A percentile compares a stretch with the other conserved stretches of the same genome.
These are phyloP conservation scores for Drechslera avenae DNA, from an alignment of 2,329 filamentous ascomycete species.

Conservation along the genomic window DNA sequence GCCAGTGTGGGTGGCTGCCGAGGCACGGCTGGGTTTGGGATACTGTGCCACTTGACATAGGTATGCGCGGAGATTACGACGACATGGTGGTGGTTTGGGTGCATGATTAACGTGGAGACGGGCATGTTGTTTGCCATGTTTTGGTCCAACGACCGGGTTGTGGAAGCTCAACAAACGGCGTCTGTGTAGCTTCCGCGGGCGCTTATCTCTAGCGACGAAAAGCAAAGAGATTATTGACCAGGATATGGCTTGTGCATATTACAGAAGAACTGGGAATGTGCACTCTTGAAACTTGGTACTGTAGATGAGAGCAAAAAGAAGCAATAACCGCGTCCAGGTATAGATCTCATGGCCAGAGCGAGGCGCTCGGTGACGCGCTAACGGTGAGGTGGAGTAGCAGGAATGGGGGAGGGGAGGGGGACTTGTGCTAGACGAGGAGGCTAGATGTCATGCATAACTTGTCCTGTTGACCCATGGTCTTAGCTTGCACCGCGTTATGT, in stretches of 20 bases:
- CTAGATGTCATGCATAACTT: no score
- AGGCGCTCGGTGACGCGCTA: background rate
- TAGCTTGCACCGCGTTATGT: background rate
- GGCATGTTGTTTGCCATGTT: background rate
- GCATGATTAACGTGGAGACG: background rate
- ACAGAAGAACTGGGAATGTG: background rate
- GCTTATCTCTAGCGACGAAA: background rate
- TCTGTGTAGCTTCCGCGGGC: slow-evolving; percentile 4
- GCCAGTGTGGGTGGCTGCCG: no score
- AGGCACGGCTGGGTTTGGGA: no score
- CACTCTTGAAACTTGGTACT: slow-evolving; percentile 1
- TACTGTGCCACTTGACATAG: background rate
- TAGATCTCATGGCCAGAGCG: background rate
- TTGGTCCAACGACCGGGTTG: background rate
- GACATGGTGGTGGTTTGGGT: background rate
- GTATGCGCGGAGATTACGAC: background rate
- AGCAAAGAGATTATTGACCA: background rate
- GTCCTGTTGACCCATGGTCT: no score
- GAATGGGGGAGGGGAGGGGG: no score
- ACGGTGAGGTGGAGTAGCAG: background rate
- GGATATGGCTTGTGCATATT: background rate
- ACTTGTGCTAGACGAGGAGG: no score
- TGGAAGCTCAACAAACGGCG: background rate
- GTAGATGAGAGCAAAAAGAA: slow-evolving; percentile 3
- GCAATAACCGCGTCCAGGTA: background rate